Base-by-base conservation (phyloP, 805 yeast genomes). In the Sungouiozyma ichnusensis region DNA sequence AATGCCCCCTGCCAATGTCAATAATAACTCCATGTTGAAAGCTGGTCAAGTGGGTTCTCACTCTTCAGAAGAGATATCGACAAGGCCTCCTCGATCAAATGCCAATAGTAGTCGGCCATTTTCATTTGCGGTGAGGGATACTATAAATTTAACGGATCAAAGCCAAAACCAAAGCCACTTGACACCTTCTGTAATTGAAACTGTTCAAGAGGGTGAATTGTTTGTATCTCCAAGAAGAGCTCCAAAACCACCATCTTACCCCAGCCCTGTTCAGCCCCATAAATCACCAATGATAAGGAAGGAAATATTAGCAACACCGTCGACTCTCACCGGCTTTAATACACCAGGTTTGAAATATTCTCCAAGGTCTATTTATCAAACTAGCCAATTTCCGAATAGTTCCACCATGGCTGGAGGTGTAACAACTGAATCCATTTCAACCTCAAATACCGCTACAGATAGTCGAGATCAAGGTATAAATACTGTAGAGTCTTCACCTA, bases 211-310 rank as follows among this genome's bases (percentile, higher is more conserved):
- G 27, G 51, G 44, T 37, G 50, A 58, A 7, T 57, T 68, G 31
- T 80, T 79, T 54, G 60, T 69, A 16, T 79, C 86, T 0, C 85
- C 86, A n/a, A 69, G 86, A 60, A 77, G 68, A 51, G 84, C 86
- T 0, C 88, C 88, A 1, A 72, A 71, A 40, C 86, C 86, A 1
- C 87, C 87, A 2, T 52, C 68, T 1, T 62, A 61, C 24, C 69
- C 72, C 36, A 65, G 70, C 29, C 73, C 73, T 3, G 64, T 65
- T 2, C 65, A 63, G 39, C 55, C 64, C n/a, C 59, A 60, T 6
- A 50, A 50, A 43, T 61, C 65, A 2, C 65, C 65, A 13, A 42
- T 53, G 42, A 35, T 48, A 8, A 38, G 17, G 37, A 35, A 4
- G 11, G 36, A 18, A 29, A 16, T 18, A 16, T n/a, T n/a, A 3